Conservation (phyloP, 2,329 filamentous ascomycete genomes). For the Drechslerella dactyloides region DNA sequence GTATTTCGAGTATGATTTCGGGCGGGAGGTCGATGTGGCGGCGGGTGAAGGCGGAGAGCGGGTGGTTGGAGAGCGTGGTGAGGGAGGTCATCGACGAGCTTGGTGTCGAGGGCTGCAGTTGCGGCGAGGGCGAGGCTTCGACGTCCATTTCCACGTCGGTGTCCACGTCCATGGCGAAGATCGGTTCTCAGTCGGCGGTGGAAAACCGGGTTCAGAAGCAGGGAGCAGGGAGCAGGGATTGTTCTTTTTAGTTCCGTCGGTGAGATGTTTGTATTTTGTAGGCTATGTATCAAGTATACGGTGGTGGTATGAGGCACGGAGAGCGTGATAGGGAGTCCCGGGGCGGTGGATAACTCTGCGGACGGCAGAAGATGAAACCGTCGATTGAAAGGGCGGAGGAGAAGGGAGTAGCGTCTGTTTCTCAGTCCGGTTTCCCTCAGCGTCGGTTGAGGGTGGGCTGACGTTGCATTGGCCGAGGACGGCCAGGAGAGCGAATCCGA, state of each 20-base stretch:
- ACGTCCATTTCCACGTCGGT: slow-evolving; percentile 46
- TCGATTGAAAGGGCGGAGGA: neutral
- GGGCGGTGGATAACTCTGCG: neutral
- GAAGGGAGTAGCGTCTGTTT: neutral
- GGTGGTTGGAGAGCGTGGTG: slow-evolving; percentile 30
- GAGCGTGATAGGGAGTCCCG: too few species aligned
- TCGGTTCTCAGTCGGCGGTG: neutral
- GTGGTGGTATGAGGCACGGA: too few species aligned
- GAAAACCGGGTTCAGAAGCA: neutral
- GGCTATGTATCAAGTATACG: too few species aligned
- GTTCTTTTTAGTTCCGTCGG: neutral
- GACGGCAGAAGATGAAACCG: neutral
- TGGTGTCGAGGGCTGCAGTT: slow-evolving; percentile 18
- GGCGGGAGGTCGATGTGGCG: slow-evolving; percentile 43
- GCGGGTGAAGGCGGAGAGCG: slow-evolving; percentile 18
- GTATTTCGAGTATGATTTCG: slow-evolving; percentile 50
- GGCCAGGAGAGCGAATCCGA: neutral
- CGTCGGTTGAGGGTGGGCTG: neutral
- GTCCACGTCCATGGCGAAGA: slow-evolving; percentile 16
- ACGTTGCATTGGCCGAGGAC: neutral
- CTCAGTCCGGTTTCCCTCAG: neutral
- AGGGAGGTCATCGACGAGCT: slow-evolving; percentile 34
- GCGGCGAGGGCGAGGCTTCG: slow-evolving; percentile 6
- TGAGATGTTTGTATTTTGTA: neutral
- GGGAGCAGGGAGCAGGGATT: neutral